phyloP scores from a whole-genome alignment of 2,329 filamentous ascomycete genomes.

The Nakataea oryzae region DNA sequence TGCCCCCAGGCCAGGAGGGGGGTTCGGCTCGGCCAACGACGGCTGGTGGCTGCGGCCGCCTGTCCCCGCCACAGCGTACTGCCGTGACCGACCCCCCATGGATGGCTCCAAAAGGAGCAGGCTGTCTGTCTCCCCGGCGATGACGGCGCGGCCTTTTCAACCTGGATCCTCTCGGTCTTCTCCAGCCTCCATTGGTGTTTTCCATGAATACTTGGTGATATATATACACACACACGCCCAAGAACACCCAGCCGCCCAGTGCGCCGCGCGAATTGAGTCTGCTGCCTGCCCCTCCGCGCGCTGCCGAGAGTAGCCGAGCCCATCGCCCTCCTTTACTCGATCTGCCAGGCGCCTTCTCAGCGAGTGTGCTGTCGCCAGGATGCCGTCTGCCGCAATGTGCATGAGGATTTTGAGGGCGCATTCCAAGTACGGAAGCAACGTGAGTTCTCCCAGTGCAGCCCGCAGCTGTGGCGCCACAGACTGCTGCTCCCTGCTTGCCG shows the following conservation, averaged over 20 bases:
- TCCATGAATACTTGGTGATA: background rate
- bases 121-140: background rate
- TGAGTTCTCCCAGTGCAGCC: conserved; percentile 25
- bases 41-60: background rate
- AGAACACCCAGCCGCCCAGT: too few species aligned
- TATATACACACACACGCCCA: too few species aligned
- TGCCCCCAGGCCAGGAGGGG: background rate
- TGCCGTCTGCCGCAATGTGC: conserved; percentile 40
- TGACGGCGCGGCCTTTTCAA: too few species aligned
- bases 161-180: background rate
- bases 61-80: background rate
- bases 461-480: too few species aligned
- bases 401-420: conserved; percentile 42
- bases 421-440: conserved; percentile 42
- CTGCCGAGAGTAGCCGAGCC: background rate
- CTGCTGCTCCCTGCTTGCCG: too few species aligned
- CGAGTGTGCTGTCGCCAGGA: conserved; percentile 14
- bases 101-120: background rate
- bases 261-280: background rate
- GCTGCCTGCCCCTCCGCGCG: background rate
- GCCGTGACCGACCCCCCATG: background rate
- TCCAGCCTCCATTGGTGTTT: background rate
- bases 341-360: background rate
- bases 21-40: conserved; percentile 2
- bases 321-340: background rate